Evolutionary conservation across 257 asterid genomes (phyloP).

Genomic region (Capsicum chinense): DNA sequence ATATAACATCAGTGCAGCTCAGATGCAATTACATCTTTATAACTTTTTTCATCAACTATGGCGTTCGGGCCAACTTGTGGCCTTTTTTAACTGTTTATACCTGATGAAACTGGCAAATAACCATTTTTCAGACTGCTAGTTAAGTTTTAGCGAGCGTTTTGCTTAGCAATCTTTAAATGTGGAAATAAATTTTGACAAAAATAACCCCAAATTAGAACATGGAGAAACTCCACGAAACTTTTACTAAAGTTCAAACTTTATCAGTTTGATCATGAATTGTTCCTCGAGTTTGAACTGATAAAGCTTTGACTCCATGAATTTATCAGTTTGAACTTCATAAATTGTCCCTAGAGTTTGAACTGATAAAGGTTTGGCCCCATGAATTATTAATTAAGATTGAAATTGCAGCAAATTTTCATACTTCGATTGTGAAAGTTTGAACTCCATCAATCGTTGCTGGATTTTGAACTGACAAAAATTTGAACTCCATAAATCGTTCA

Average conservation of each 20-base stretch:
- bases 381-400: neutral
- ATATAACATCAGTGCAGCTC: conserved; percentile 13
- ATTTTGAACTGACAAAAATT: neutral
- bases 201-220: neutral
- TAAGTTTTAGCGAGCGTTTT: neutral
- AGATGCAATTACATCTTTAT: neutral
- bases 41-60: neutral
- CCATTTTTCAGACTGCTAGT: neutral
- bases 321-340: neutral
- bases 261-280: neutral
- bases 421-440: neutral
- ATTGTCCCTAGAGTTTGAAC: neutral
- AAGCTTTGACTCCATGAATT: neutral
- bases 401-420: neutral
- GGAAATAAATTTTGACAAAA: neutral
- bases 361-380: neutral
- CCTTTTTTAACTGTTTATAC: neutral
- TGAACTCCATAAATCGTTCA: neutral
- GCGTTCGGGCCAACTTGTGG: neutral
- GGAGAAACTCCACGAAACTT: neutral
- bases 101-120: neutral
- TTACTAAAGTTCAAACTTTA: neutral
- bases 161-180: neutral
- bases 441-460: neutral
- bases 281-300: neutral